Evolutionary conservation across 1,284 basidiomycete genomes (phyloP), one percentile per base, ranked within the genome.

Genomic region (Leucocoprinus gongylophorus): DNA sequence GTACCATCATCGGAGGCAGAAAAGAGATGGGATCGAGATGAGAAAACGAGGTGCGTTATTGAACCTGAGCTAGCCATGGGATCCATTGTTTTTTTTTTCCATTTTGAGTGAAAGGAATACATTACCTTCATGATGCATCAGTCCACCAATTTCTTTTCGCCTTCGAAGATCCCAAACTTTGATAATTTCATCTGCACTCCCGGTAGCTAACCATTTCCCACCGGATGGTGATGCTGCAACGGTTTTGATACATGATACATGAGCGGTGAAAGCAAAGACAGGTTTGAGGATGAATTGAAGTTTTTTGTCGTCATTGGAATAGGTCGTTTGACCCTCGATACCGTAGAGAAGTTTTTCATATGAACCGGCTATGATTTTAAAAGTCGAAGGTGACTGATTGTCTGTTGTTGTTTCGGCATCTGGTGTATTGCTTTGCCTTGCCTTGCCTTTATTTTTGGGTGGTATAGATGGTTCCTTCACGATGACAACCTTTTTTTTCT

Each of bases 331-430:
- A 20, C 86, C 91, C 57, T 92, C 80, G 20, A 97, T 73, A 28
- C 95, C 95, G 63, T 98, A 98, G 13, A 98, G 76, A 9, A 97
- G 74, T 62, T 95, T 95, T 74, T 99, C 95, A 68, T 98, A 98
- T 9, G 92, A 90, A 0, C 95, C 95, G 0, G 85, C 88, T 29
- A 97, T 74, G 57, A 97, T 72, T 67, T 91, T 86, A 75, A 97
- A 97, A 2, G 81, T 80, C 2, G 70, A 63, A 0, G 83, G 79
- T n/a, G 74, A 61, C 37, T 56, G 53, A 10, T 52, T 54, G 15
- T 51, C 46, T 42, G 15, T 48, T 42, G 15, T 48, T 26, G 50
- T n/a, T 47, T 62, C 58, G 7, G 20, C 38, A 18, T 48, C 40
- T 48, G 44, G 29, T 48, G 47, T 47, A 46, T 57, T 38, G 51